phyloP scores from a whole-genome alignment of 164 flowering plant species.

The grape (Vitis vinifera) region ASM3070453v1 NC_081811.1:546001-546500 shows the following conservation, averaged over 20 bases:
- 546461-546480: neutral
- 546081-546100: neutral
- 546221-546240: neutral
- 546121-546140: neutral
- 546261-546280: neutral
- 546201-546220: neutral
- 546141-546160: neutral
- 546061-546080: slow-evolving; percentile 41
- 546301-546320: neutral
- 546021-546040: slow-evolving; percentile 98
- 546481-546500: neutral
- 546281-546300: neutral
- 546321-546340: neutral
- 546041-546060: slow-evolving; percentile 80
- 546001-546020: slow-evolving; percentile 90
- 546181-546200: neutral
- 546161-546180: neutral
- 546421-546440: neutral
- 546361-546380: slow-evolving; percentile 1
- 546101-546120: neutral
- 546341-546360: neutral
- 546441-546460: neutral
- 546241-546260: neutral
- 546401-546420: neutral
- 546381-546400: neutral